A percentile compares a stretch with the other conserved stretches of the same genome.
Conservation (phyloP, 176 grass and related monocot genomes). For the Elymus sibiricus region DNA sequence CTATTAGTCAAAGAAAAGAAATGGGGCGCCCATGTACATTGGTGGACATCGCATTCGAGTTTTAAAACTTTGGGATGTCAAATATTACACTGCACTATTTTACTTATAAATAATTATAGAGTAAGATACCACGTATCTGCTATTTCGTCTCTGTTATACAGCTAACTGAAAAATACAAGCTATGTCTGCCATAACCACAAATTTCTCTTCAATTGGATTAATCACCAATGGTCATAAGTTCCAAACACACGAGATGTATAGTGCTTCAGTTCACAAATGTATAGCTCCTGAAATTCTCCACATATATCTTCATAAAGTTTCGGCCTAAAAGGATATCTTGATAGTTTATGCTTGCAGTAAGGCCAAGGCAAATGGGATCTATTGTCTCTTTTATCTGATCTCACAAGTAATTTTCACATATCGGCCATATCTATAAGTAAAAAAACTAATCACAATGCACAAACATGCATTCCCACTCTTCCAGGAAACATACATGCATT, state of each 20-base stretch:
- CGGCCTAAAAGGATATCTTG: neutral
- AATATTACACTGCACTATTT: neutral
- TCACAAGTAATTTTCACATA: neutral
- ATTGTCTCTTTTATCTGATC: neutral
- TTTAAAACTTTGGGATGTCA: neutral
- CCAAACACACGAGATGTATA: neutral
- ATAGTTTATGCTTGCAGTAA: neutral
- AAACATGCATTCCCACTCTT: too few relatives aligned
- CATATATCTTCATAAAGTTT: neutral
- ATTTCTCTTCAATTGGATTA: neutral
- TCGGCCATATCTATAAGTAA: neutral
- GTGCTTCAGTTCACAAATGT: neutral
- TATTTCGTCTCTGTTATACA: neutral
- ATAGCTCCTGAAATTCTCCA: neutral
- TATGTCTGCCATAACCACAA: neutral
- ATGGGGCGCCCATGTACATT: neutral
- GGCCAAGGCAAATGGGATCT: neutral
- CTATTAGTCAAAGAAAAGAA: too few relatives aligned
- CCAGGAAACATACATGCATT: neutral
- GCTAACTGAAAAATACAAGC: neutral
- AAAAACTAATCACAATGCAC: neutral
- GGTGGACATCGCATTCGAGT: neutral
- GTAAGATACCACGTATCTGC: neutral
- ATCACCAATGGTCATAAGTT: neutral
- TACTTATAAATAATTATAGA: neutral